Base-by-base conservation (phyloP, 495 filamentous ascomycete species). In the Staphylotrichum longicolle region DNA sequence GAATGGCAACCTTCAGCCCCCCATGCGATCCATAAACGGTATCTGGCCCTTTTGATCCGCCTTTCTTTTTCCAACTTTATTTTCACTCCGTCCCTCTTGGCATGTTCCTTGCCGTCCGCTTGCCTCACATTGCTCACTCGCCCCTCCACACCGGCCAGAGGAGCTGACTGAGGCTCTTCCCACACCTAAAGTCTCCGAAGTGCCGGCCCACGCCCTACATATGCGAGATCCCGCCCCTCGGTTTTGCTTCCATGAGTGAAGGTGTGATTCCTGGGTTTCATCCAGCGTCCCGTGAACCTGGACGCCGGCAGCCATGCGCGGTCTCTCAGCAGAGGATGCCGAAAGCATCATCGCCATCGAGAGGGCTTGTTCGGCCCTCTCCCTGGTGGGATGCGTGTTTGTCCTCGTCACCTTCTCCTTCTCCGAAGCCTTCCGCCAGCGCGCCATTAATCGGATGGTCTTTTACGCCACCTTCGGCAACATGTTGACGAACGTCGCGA, bases 381-480 rank as follows among this genome's bases (percentile, higher is more conserved):
- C 91, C 0, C 68, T 96, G 4, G 12, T 87, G 4, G 90, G 90
- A 50, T 88, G 86, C 34, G 63, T 85, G 48, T 87, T 94, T 70
- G 88, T 95, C 54, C 82, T 94, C 39, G 59, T 79, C 54, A 92
- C 91, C 40, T 95, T 91, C 64, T 70, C 84, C 14, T 62, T 76
- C 14, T 87, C 78, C 9, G 75, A 75, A 27, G 75, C 80, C 41
- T 89, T 90, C 66, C 83, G 87, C 61, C 92, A 93, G 74, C 90
- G 63, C 5, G 63, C 91, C n/a, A 92, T 96, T 75, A 95, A 95
- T 67, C 83, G 91, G 4, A 77, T 96, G 4, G 84, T 93, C 9
- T 95, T 96, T 72, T 93, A 87, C 68, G 91, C 91, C 3, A 88
- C 87, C 5, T 90, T 91, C 68, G 91, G 91, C 40, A 96, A 96